phyloP scores from a whole-genome alignment of 2,329 filamentous ascomycete species.

The Rhytidhysteron rufulum region DNA sequence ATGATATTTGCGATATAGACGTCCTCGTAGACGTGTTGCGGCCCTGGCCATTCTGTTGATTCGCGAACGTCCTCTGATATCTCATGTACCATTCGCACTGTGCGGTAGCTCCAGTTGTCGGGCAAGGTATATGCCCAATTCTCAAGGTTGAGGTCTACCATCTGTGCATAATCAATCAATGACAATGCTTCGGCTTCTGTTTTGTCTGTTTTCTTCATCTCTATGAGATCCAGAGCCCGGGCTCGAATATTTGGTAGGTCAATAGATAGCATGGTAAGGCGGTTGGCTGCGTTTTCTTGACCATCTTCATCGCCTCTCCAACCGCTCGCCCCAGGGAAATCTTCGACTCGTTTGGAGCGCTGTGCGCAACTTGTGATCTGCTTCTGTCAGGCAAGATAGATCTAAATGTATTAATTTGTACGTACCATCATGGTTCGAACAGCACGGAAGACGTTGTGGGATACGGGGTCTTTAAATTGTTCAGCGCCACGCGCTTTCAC shows the following conservation, averaged over 20 bases:
- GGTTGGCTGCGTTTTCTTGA: slow-evolving; percentile 37
- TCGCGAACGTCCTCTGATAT: slow-evolving; percentile 24
- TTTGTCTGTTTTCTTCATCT: slow-evolving; percentile 15
- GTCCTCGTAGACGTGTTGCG: slow-evolving; percentile 38
- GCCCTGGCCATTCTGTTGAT: slow-evolving; percentile 34
- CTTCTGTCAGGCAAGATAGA: slow-evolving; percentile 2
- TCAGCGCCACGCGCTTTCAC: slow-evolving; percentile 35
- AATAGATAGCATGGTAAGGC: slow-evolving; percentile 38
- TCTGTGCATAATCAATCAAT: slow-evolving; percentile 31
- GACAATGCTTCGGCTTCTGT: slow-evolving; percentile 25
- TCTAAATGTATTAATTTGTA: not conserved
- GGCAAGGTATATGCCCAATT: slow-evolving; percentile 36
- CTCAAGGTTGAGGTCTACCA: slow-evolving; percentile 33
- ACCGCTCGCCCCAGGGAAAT: slow-evolving; percentile 31
- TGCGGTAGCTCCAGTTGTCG: slow-evolving; percentile 29
- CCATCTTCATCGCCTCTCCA: slow-evolving; percentile 31
- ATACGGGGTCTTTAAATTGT: slow-evolving; percentile 35
- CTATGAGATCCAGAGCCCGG: slow-evolving; percentile 26
- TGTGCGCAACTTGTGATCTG: slow-evolving; percentile 39
- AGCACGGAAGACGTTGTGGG: slow-evolving; percentile 37
- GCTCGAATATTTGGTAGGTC: slow-evolving; percentile 35
- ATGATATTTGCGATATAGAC: slow-evolving; percentile 36
- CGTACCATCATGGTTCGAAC: slow-evolving; percentile 40
- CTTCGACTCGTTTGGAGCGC: slow-evolving; percentile 34
- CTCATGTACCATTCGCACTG: slow-evolving; percentile 25